These are phyloP conservation scores for Blakeslea trispora DNA, from an alignment of 371 early-diverging fungal species.

Conservation along the genomic window DNA sequence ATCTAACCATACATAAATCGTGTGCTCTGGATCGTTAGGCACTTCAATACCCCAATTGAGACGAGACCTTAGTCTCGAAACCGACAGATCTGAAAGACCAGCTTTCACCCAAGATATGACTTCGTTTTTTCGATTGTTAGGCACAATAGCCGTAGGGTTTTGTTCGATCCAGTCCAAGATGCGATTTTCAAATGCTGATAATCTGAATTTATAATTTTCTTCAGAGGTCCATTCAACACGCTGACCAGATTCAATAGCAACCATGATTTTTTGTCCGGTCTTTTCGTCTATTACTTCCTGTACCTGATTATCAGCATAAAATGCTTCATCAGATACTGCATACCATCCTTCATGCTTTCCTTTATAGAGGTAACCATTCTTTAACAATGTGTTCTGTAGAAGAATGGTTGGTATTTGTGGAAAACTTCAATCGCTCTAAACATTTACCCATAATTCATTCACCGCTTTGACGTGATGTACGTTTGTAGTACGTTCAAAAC, in stretches of 20 bases:
- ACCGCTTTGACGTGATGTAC: constrained; percentile 73
- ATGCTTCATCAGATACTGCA: constrained; percentile 94
- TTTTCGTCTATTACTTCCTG: constrained; percentile 61
- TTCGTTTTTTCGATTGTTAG: constrained; percentile 62
- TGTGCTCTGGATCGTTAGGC: constrained; percentile 86
- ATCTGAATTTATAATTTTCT: constrained; percentile 90
- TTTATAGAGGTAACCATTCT: constrained; percentile 87
- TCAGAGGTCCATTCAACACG: constrained; percentile 89
- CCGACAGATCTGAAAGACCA: constrained; percentile 76
- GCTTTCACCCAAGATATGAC: constrained; percentile 55
- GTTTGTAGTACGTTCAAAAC: constrained; percentile 90
- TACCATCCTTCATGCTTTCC: constrained; percentile 96
- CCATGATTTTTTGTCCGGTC: constrained; percentile 59
- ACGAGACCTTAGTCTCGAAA: constrained; percentile 81
- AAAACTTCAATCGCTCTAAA: too few relatives aligned
- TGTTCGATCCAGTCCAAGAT: constrained; percentile 72
- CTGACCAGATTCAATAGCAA: constrained; percentile 82
- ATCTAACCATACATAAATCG: constrained; percentile 97
- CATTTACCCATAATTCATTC: constrained; percentile 74
- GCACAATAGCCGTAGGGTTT: constrained; percentile 65
- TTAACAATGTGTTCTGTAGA: constrained; percentile 48
- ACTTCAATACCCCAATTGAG: constrained; percentile 94
- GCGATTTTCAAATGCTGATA: constrained; percentile 64
- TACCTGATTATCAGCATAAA: constrained; percentile 78
- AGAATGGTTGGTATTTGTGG: too few relatives aligned